Evolutionary conservation across 441 rosid genomes (phyloP).

Genomic region (Syzygium malaccense): DNA sequence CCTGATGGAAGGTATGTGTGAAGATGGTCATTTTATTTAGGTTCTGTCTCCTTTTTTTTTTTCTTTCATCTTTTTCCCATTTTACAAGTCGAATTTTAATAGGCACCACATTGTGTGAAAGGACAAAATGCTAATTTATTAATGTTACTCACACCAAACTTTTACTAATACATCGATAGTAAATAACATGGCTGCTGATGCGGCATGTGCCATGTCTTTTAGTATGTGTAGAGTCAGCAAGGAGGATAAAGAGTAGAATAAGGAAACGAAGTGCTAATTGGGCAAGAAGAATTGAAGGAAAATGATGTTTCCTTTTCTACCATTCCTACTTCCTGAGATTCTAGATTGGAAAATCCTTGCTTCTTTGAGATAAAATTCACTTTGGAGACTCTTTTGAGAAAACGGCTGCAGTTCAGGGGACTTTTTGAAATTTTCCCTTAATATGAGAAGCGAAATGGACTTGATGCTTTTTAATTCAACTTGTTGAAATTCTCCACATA

Average conservation of each 20-base stretch:
- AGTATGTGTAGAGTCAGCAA: neutral
- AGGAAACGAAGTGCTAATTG: neutral
- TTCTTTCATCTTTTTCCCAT: neutral
- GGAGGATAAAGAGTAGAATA: neutral
- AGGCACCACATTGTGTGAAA: neutral
- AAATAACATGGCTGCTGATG: neutral
- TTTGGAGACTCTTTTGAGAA: neutral
- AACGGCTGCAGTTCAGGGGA: neutral
- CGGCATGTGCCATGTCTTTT: neutral
- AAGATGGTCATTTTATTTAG: neutral
- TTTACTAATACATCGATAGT: neutral
- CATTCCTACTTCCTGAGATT: neutral
- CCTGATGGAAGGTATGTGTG: conserved; percentile 64
- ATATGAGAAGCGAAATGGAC: neutral
- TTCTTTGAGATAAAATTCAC: neutral
- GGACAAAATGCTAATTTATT: neutral
- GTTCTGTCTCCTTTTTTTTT: neutral
- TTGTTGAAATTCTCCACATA: neutral
- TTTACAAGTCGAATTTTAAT: neutral
- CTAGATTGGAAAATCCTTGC: neutral
- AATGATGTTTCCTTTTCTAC: neutral
- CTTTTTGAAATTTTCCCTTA: neutral
- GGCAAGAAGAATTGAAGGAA: neutral
- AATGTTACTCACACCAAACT: neutral
- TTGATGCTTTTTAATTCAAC: neutral